Percentiles rank a stretch among this genome's conserved stretches.
These are phyloP conservation scores for Hansenula sp. DNA, from an alignment of 1,139 yeast species.

Conservation along the genomic window DNA sequence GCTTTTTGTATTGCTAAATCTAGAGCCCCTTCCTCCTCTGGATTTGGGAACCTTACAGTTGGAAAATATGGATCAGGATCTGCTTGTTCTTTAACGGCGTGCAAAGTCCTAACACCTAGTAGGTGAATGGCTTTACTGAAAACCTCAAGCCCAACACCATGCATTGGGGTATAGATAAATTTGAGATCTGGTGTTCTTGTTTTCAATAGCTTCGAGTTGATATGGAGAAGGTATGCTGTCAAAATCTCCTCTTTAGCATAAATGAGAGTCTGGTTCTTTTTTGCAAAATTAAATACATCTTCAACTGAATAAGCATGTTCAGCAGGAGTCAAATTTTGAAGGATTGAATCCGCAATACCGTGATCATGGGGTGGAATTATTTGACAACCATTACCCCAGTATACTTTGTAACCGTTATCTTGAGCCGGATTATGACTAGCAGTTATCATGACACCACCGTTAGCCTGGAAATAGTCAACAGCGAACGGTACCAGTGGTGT, in stretches of 20 bases:
- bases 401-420: constrained; percentile 94
- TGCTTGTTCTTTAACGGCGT: constrained; percentile 54
- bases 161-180: constrained; percentile 90
- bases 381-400: constrained; percentile 92
- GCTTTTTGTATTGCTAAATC: constrained; percentile 56
- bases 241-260: constrained; percentile 26
- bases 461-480: constrained; percentile 57
- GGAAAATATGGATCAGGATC: constrained; percentile 81
- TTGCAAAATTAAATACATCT: constrained; percentile 14
- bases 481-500: constrained; percentile 94
- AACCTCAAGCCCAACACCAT: constrained; percentile 77
- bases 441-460: constrained; percentile 92
- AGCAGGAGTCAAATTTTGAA: constrained; percentile 55
- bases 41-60: constrained; percentile 88
- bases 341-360: constrained; percentile 65
- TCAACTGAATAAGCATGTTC: constrained; percentile 18
- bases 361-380: constrained; percentile 89
- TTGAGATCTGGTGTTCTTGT: constrained; percentile 18
- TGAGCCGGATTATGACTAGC: constrained; percentile 94
- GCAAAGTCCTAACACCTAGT: constrained; percentile 30
- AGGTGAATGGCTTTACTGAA: constrained; percentile 27
- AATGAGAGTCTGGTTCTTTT: constrained; percentile 10
- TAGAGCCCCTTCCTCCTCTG: constrained; percentile 92
- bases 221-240: constrained; percentile 31
- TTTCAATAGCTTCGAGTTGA: constrained; percentile 30